Evolutionary conservation across 768 basidiomycete species (phyloP).

Genomic region (Coprinopsis sp.): DNA sequence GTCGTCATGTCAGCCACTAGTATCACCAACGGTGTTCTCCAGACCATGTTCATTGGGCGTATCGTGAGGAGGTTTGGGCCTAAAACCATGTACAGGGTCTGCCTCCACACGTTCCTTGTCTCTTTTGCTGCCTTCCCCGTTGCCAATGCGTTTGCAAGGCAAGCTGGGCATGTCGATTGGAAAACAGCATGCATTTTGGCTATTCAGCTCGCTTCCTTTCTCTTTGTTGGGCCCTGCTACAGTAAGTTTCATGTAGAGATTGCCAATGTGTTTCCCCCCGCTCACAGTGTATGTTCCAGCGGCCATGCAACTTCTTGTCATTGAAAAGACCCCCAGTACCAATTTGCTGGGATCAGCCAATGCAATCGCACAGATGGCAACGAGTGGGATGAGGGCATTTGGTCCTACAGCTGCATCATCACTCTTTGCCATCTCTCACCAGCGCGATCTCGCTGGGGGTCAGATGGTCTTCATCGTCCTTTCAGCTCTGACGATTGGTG

Average conservation of each 20-base stretch:
- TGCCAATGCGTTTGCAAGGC: conserved; percentile 28
- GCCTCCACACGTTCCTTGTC: conserved; percentile 23
- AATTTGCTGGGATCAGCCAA: conserved; percentile 48
- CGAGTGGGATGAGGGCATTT: conserved; percentile 43
- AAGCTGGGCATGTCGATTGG: conserved; percentile 29
- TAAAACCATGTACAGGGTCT: conserved; percentile 41
- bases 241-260: conserved; percentile 23
- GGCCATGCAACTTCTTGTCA: conserved; percentile 37
- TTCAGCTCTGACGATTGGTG: too few relatives aligned
- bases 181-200: conserved; percentile 27
- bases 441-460: conserved; percentile 41
- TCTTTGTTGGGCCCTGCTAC: conserved; percentile 29
- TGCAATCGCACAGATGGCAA: conserved; percentile 51
- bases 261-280: too few relatives aligned
- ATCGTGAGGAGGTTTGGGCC: conserved; percentile 51
- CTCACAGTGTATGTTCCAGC: neutral
- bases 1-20: conserved; percentile 47
- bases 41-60: conserved; percentile 46
- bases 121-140: conserved; percentile 30
- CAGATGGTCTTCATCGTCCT: conserved; percentile 38
- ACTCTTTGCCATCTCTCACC: conserved; percentile 48
- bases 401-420: conserved; percentile 53
- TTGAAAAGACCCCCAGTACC: conserved; percentile 36
- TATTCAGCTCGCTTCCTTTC: conserved; percentile 28
- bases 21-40: conserved; percentile 45